Evolutionary conservation across 441 rosid species (phyloP), one percentile per base, ranked within the genome.

Genomic region (Gossypium schwendimanii): DNA sequence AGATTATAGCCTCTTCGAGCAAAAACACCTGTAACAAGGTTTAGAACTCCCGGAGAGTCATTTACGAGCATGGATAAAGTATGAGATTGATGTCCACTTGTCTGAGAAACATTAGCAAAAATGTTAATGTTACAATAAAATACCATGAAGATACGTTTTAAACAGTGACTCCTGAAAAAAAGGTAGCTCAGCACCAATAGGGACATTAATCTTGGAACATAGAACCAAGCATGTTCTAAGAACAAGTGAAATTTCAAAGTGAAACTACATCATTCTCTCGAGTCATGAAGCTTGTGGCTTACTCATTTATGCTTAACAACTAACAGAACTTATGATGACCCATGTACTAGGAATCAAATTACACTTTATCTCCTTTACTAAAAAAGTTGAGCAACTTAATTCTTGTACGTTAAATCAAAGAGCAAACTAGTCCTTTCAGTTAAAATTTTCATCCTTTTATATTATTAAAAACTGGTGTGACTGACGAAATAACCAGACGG

Each of bases 1-100:
- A 89, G 85, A 73, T 87, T 87, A 60, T 89, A 89, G 60, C 90
- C 91, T 81, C 92, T 87, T 68, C 89, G 81, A 50, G 94, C 84
- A 54, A 89, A 84, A 73, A 88, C 90, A 15, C 90, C 94, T 0
- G 94, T 86, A 21, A 87, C 71, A 67, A 84, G 71, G 76, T 87
- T 89, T 61, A 89, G 87, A 78, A 89, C 94, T 75, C 94, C 94
- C 0, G 92, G 89, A 68, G 70, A 20, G 41, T 89, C 79, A n/a
- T 67, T 80, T 50, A 89, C 94, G 1, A 89, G 84, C 84, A 89
- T 76, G 23, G 86, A 86, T 59, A 89, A 75, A 1, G 92, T 86
- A 67, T 89, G 92, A 20, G 94, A 89, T 44, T 83, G 83, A n/a
- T 82, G 65, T 55, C 94, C 94, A 68, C 72, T 82, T 7, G 71